Evolutionary conservation across 139 green algal genomes (phyloP).

Genomic region (Chlamydomonas incerta): DNA sequence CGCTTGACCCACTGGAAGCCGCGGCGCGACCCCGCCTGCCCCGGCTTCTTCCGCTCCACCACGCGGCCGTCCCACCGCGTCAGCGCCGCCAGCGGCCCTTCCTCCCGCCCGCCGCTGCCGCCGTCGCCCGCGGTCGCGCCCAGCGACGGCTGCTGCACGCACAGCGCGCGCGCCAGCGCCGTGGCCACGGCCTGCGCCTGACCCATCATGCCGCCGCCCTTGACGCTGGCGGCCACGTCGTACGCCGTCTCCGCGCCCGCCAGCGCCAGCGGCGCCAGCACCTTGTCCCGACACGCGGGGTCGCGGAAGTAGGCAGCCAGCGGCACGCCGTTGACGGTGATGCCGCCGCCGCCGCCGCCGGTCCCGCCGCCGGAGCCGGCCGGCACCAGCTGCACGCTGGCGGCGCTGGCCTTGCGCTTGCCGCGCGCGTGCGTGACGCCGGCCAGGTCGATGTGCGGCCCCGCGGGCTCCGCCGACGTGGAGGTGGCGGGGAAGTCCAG

Average conservation of each 20-base stretch:
- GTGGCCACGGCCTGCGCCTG: constrained; percentile 87
- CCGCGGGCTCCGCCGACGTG: not conserved
- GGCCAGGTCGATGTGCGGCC: constrained; percentile 35
- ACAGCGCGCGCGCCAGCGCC: constrained; percentile 85
- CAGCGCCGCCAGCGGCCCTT: constrained; percentile 69
- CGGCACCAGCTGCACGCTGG: constrained; percentile 61
- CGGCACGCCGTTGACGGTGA: constrained; percentile 82
- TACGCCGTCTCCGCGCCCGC: constrained; percentile 74
- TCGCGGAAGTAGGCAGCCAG: constrained; percentile 81
- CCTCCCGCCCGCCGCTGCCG: too few species aligned
- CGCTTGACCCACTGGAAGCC: constrained; percentile 93
- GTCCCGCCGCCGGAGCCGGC: constrained; percentile 61
- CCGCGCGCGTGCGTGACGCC: constrained; percentile 45
- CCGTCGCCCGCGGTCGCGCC: constrained; percentile 27
- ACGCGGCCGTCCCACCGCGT: constrained; percentile 78
- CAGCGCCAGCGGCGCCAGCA: constrained; percentile 86
- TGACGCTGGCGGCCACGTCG: constrained; percentile 75
- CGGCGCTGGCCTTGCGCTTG: constrained; percentile 77
- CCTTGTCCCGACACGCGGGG: constrained; percentile 65
- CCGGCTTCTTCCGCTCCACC: constrained; percentile 98
- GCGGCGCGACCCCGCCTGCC: constrained; percentile 83
- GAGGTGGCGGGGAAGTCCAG: not conserved
- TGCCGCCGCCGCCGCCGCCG: too few species aligned
- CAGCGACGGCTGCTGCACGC: constrained; percentile 71
- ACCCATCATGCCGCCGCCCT: constrained; percentile 62